These are phyloP conservation scores for Metschnikowia gelsemii DNA, from an alignment of 805 yeast species.

Conservation along the genomic window DNA sequence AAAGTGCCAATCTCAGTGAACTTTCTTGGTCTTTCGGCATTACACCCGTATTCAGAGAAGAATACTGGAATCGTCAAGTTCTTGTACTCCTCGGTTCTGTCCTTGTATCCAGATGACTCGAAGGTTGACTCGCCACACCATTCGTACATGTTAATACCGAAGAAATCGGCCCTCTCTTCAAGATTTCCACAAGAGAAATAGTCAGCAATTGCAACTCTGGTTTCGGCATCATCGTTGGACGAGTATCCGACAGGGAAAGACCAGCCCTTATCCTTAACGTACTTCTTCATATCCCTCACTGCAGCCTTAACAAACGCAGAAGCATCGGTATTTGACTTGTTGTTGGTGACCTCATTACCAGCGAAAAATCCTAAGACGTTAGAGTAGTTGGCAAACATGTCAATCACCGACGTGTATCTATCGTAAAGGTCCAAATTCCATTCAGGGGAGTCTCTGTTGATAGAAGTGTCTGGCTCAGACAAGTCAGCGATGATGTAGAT, in stretches of 20 bases:
- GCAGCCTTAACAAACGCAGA: constrained; percentile 97
- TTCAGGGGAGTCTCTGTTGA: constrained; percentile 70
- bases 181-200: constrained; percentile 80
- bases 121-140: constrained; percentile 77
- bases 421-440: constrained; percentile 73
- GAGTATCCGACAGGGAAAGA: constrained; percentile 93
- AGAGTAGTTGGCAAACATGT: constrained; percentile 69
- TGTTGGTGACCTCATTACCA: constrained; percentile 95
- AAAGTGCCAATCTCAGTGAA: constrained; percentile 74
- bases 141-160: constrained; percentile 84
- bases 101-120: constrained; percentile 62
- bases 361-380: constrained; percentile 94
- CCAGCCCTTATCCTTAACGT: constrained; percentile 54
- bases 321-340: constrained; percentile 76
- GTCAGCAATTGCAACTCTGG: constrained; percentile 75
- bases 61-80: constrained; percentile 77
- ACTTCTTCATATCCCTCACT: constrained; percentile 79
- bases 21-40: constrained; percentile 65
- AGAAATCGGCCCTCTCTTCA: constrained; percentile 68
- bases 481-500: constrained; percentile 46
- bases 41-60: constrained; percentile 91
- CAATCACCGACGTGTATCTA: constrained; percentile 82
- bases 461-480: constrained; percentile 72
- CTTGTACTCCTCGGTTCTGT: constrained; percentile 67
- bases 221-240: constrained; percentile 81